Evolutionary conservation across 805 yeast genomes (phyloP), one percentile per base, ranked within the genome.

Genomic region (Dipodascopsis tothii): DNA sequence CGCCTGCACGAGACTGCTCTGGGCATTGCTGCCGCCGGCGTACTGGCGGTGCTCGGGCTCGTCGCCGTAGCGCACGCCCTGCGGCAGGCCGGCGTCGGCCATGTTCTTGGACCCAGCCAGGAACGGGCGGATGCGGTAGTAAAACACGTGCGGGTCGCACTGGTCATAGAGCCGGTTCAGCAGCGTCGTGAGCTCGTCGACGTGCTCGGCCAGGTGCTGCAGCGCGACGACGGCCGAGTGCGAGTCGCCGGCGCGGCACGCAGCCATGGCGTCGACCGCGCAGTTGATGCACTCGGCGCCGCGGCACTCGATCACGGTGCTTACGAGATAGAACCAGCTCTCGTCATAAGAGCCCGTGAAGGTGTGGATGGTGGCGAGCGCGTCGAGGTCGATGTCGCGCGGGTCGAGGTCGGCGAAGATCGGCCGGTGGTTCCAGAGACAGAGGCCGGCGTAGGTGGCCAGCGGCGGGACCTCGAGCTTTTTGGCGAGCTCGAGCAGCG

Each of bases 61-160:
- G 80, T 86, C 42, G 73, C 69, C 21, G 59, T 88, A 88, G 39
- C 71, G 67, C 1, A 88, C 80, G 1, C 96, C 97, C 46, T 78
- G 63, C 11, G 79, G 78, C 45, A 88, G 70, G 0, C 96, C 96
- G 1, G 81, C 87, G 44, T 77, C 85, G 21, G 75, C 77, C 96
- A 90, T 88, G 58, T 84, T 84, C 59, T 79, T 80, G 94, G 96
- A 90, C 2, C 96, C 97, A 0, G 96, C 95, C 51, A 90, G 67
- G 56, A 75, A 88, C 0, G 96, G 96, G 58, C 97, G 73, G 37
- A 88, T 73, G 48, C 90, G 74, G 67, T 74, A 84, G 63, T 84
- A 88, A 61, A 90, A 88, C 3, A 83, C 80, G 60, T 86, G 94
- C 2, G 97, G 96, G 59, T 87, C 95, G 63, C 96, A 85, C 82